These are phyloP conservation scores for Terana coerulea DNA, from an alignment of 768 basidiomycete species.

Conservation along the genomic window DNA sequence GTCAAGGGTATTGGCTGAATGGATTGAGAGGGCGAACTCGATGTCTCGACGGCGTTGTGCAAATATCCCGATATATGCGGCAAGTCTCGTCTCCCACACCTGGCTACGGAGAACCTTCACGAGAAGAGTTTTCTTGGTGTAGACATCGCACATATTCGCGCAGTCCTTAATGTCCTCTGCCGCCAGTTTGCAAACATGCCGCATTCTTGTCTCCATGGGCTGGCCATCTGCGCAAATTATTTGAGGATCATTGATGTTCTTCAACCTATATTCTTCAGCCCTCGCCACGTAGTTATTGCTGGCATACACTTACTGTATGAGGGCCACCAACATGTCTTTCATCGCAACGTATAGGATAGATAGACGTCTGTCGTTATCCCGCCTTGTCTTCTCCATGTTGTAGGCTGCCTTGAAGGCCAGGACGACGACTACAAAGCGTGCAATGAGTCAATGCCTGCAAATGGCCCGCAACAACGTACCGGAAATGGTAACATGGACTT, in stretches of 20 bases:
- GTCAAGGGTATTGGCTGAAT: conserved; percentile 25
- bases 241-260: conserved; percentile 27
- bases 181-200: conserved; percentile 24
- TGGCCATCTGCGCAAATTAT: conserved; percentile 28
- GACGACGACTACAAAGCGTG: conserved; percentile 35
- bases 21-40: conserved; percentile 26
- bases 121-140: conserved; percentile 27
- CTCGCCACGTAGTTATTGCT: not conserved
- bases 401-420: conserved; percentile 47
- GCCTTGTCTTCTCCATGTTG: conserved; percentile 42
- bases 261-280: conserved; percentile 24
- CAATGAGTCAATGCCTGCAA: not conserved
- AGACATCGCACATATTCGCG: conserved; percentile 30
- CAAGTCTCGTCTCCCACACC: conserved; percentile 26
- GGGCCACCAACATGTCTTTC: conserved; percentile 43
- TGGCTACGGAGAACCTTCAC: conserved; percentile 26
- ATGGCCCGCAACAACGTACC: conserved; percentile 11
- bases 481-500: conserved; percentile 26
- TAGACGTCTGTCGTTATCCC: conserved; percentile 50
- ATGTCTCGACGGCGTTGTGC: conserved; percentile 22
- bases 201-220: conserved; percentile 31
- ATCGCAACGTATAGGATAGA: conserved; percentile 44
- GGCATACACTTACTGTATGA: conserved; percentile 37
- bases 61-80: conserved; percentile 23
- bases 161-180: conserved; percentile 30